Base-by-base conservation (phyloP, 2,329 filamentous ascomycete species). In the Penicillium sp. region DNA sequence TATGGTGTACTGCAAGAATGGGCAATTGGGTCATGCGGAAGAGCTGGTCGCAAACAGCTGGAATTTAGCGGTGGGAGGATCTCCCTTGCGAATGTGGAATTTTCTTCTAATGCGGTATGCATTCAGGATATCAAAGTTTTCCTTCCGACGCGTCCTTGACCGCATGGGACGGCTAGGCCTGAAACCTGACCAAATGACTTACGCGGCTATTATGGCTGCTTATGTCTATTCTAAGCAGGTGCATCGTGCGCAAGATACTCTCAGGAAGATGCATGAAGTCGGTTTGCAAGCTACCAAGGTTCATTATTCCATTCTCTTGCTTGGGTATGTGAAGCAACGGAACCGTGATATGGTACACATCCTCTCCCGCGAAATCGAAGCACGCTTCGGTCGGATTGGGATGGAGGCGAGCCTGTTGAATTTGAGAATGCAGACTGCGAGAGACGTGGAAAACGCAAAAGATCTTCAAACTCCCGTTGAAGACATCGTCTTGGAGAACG, bases 71-170 rank as follows among this genome's bases (percentile, higher is more conserved):
- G 64, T 81, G 1, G 64, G 74, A 17, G 76, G 80, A 1, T 72
- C 76, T 2, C 72, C 77, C 21, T 82, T 82, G 2, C 72, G 76
- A 29, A 80, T 88, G 62, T 96, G 87, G 87, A 95, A 96, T 62
- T 76, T 81, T 46, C 70, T 96, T 29, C 72, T 96, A 4, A 75
- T 78, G 49, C 80, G 84, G 53, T 78, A 88, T 64, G 87, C 86
- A 6, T 71, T 80, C 48, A 76, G 78, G 6, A 78, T 84, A 48
- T 77, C 85, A 53, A 60, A 82, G 26, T 64, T 72, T 21, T 73
- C 72, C n/a, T 73, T 78, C 15, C 74, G 77, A 55, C 71, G 74
- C 46, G 65, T 80, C 3, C 78, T 82, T 56, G 67, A 69, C 28
- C 71, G 72, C 47, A 85, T 86, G 79, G 67, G 75, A 41, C 61